These are phyloP conservation scores for Elymus sibiricus DNA, from an alignment of 176 grass and related monocot genomes.

Conservation along the genomic window DNA sequence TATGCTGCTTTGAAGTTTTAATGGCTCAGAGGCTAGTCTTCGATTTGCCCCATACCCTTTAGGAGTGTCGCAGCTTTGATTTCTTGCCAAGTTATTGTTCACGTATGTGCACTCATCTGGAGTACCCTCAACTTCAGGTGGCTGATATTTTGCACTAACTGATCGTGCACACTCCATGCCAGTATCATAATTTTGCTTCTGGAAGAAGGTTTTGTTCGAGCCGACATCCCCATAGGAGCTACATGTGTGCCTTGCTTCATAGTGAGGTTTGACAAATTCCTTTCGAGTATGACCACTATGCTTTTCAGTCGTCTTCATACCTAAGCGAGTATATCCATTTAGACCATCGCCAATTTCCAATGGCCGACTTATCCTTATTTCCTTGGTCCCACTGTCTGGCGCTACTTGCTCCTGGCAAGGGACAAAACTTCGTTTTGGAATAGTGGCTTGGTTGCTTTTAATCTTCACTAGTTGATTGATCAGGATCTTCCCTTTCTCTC, in stretches of 20 bases:
- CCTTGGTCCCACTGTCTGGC: neutral
- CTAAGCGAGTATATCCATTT: neutral
- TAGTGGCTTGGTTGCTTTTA: neutral
- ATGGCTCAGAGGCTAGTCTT: neutral
- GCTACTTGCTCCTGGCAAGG: conserved; percentile 16
- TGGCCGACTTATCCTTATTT: neutral
- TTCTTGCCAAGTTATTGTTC: conserved; percentile 2
- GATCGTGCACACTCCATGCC: conserved; percentile 8
- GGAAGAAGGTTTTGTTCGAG: conserved; percentile 25
- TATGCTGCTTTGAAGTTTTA: conserved; percentile 18
- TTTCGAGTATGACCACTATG: conserved; percentile 11
- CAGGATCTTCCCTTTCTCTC: conserved; percentile 1
- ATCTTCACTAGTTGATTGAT: neutral
- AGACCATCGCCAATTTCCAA: neutral
- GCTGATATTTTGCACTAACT: conserved; percentile 7
- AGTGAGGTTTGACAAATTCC: neutral
- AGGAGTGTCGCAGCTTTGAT: neutral
- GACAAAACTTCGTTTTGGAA: conserved; percentile 15
- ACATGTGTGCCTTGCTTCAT: conserved; percentile 13
- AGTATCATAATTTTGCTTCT: neutral
- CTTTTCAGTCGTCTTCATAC: conserved; percentile 18
- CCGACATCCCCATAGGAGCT: conserved; percentile 5
- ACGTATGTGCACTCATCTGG: neutral
- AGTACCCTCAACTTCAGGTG: conserved; percentile 6
- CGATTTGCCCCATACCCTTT: neutral